Conservation (phyloP, 2,329 filamentous ascomycete species). For the Eutypella sp. region DNA sequence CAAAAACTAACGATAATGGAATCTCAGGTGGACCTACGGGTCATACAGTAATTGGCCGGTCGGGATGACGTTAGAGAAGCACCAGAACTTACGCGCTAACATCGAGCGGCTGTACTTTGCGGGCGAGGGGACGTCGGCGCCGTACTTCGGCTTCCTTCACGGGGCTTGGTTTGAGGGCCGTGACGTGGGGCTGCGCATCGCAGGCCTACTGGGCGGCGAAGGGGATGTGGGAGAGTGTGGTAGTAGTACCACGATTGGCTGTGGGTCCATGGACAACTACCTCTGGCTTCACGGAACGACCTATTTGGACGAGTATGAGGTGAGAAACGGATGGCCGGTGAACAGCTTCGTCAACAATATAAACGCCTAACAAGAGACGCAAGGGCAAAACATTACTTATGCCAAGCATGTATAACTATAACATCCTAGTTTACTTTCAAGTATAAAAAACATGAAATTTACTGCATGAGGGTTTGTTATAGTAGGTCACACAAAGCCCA, state of each 20-base stretch:
- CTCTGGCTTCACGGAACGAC: slow-evolving; percentile 31
- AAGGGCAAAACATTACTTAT: too few relatives aligned
- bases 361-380: too few relatives aligned
- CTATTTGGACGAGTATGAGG: slow-evolving; percentile 25
- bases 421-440: too few relatives aligned
- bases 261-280: slow-evolving; percentile 23
- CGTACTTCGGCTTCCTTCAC: slow-evolving; percentile 64
- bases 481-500: too few relatives aligned
- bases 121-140: slow-evolving; percentile 57
- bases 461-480: too few relatives aligned
- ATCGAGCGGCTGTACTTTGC: slow-evolving; percentile 58
- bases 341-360: slow-evolving; percentile 29
- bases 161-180: slow-evolving; percentile 55
- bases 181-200: slow-evolving; percentile 41
- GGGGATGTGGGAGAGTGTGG: not conserved
- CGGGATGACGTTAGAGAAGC: slow-evolving; percentile 57
- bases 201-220: slow-evolving; percentile 26
- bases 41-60: slow-evolving; percentile 66
- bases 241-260: slow-evolving; percentile 15
- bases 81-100: slow-evolving; percentile 65
- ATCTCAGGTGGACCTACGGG: slow-evolving; percentile 42
- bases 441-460: too few relatives aligned
- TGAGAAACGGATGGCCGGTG: slow-evolving; percentile 32
- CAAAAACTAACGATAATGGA: slow-evolving; percentile 18
- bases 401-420: too few relatives aligned